Conservation (phyloP, 257 asterid species). For the Echites panduratus region DNA sequence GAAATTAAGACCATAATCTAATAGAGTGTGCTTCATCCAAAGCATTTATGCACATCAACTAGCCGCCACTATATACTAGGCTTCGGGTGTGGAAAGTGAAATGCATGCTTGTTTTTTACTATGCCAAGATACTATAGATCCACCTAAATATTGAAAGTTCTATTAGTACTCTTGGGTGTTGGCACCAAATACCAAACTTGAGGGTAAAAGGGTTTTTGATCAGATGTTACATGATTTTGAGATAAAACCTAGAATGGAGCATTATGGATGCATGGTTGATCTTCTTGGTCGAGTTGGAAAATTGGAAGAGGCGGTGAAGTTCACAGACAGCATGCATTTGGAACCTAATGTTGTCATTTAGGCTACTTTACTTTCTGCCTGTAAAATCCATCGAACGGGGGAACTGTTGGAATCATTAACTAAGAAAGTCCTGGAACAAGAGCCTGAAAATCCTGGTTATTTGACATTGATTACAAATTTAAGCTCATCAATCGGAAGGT, state of each 20-base stretch:
- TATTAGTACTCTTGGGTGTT: no score
- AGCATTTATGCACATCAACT: no score
- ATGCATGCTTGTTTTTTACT: no score
- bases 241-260: constrained; percentile 42
- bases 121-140: no score
- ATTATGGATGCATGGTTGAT: constrained; percentile 58
- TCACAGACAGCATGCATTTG: constrained; percentile 39
- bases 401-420: constrained; percentile 28
- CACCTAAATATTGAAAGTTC: no score
- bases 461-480: constrained; percentile 35
- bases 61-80: no score
- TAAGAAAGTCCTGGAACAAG: constrained; percentile 31
- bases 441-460: constrained; percentile 40
- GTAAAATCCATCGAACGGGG: constrained; percentile 34
- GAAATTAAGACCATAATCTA: no score
- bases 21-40: no score
- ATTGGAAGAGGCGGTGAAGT: constrained; percentile 38
- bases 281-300: constrained; percentile 45
- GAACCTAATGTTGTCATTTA: constrained; percentile 43
- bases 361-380: constrained; percentile 48
- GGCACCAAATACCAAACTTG: no score
- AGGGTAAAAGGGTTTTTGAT: constrained; percentile 33
- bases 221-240: constrained; percentile 36
- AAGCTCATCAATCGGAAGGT: constrained; percentile 34
- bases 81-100: no score